Percentiles rank a stretch among this genome's conserved stretches.
These are phyloP conservation scores for Russula sp. DNA, from an alignment of 768 basidiomycete genomes.

Conservation along the genomic window DNA sequence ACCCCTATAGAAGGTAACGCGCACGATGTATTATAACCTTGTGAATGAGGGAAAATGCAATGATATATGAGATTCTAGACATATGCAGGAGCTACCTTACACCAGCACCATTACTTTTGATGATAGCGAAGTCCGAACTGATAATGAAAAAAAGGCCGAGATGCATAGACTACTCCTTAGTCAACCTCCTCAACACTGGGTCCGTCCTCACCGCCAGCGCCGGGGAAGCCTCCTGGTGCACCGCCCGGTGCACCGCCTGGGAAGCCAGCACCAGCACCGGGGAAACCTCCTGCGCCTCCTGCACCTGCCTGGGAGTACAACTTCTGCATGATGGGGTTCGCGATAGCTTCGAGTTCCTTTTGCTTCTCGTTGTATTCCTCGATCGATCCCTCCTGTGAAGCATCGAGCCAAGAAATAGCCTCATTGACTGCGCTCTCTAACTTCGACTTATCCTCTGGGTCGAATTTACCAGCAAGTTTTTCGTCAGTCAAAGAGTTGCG, in stretches of 20 bases:
- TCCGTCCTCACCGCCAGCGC: conserved; percentile 59
- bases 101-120: conserved; percentile 21
- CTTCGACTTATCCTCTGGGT: conserved; percentile 76
- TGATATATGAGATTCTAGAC: conserved; percentile 19
- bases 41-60: neutral
- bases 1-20: too few species aligned
- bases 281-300: conserved; percentile 46
- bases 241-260: conserved; percentile 42
- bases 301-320: conserved; percentile 59
- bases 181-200: conserved; percentile 91
- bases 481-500: conserved; percentile 83
- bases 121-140: conserved; percentile 20
- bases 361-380: conserved; percentile 91
- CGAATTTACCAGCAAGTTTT: conserved; percentile 83
- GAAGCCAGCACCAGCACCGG: conserved; percentile 31
- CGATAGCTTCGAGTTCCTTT: conserved; percentile 84
- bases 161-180: conserved; percentile 33
- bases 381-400: conserved; percentile 83
- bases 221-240: conserved; percentile 56
- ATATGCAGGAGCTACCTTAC: conserved; percentile 18
- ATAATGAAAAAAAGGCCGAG: conserved; percentile 20
- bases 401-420: conserved; percentile 78
- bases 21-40: too few species aligned
- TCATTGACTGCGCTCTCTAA: conserved; percentile 78
- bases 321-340: conserved; percentile 67